Conservation (phyloP, 2,329 filamentous ascomycete genomes). For the Colletotrichum lindemuthianum region DNA sequence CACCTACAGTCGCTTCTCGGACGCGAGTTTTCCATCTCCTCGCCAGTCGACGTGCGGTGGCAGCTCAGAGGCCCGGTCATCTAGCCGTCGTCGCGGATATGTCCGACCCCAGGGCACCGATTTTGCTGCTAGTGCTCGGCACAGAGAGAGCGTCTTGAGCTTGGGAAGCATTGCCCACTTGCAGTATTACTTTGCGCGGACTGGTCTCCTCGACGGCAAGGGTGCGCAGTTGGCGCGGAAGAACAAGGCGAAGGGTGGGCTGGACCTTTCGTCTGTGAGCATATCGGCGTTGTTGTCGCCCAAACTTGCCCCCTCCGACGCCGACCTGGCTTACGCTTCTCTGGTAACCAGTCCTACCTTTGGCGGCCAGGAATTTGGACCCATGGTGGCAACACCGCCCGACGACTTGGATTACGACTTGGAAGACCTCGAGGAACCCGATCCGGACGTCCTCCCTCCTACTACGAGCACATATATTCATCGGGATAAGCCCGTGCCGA, state of each 20-base stretch:
- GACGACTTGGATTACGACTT: slow-evolving; percentile 61
- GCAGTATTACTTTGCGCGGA: slow-evolving; percentile 98
- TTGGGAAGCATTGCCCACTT: slow-evolving; percentile 96
- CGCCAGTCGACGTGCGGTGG: slow-evolving; percentile 58
- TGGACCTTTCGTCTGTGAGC: slow-evolving; percentile 63
- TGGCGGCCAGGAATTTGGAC: slow-evolving; percentile 50
- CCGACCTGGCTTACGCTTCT: slow-evolving; percentile 66
- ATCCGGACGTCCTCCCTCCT: slow-evolving; percentile 88
- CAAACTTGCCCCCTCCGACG: slow-evolving; percentile 57
- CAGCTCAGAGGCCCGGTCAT: slow-evolving; percentile 48
- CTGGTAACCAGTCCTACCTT: slow-evolving; percentile 68
- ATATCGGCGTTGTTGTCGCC: slow-evolving; percentile 49
- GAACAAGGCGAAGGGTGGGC: slow-evolving; percentile 68
- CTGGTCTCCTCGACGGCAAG: slow-evolving; percentile 92
- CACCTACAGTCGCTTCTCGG: slow-evolving; percentile 60
- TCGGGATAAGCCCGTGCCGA: slow-evolving; percentile 82
- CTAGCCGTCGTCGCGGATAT: slow-evolving; percentile 76
- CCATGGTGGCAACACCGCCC: slow-evolving; percentile 58
- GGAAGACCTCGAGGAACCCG: slow-evolving; percentile 71
- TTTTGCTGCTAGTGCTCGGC: slow-evolving; percentile 90
- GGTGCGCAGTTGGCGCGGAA: slow-evolving; percentile 85
- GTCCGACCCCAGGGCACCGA: slow-evolving; percentile 87
- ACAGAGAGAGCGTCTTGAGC: slow-evolving; percentile 94
- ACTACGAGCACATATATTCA: slow-evolving; percentile 96
- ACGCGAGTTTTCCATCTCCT: slow-evolving; percentile 51